A percentile compares a stretch with the other conserved stretches of the same genome.
These are phyloP conservation scores for Leccinum discolor DNA, from an alignment of 1,284 basidiomycete species.

Conservation along the genomic window DNA sequence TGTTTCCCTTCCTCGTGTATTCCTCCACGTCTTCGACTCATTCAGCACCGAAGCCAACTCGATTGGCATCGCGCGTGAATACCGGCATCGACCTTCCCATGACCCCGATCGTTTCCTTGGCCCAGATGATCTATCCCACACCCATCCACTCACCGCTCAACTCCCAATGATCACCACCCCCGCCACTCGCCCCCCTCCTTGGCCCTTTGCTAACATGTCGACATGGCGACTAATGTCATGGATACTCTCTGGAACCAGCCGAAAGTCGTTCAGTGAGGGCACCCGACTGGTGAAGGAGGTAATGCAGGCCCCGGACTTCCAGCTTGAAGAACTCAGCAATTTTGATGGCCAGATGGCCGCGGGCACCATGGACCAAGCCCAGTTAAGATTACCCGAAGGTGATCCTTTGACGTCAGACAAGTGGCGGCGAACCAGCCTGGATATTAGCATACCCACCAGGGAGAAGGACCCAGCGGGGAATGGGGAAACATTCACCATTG, in stretches of 20 bases:
- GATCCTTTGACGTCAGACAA: too few relatives aligned
- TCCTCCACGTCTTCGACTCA: too few relatives aligned
- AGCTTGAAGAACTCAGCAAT: too few relatives aligned
- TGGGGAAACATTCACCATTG: neutral
- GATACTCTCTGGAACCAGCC: neutral
- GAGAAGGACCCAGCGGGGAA: neutral
- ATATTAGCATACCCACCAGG: neutral
- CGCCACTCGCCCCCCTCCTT: neutral
- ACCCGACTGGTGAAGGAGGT: too few relatives aligned
- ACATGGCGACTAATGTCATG: conserved; percentile 4
- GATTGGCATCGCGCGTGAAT: too few relatives aligned
- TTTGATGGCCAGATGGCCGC: too few relatives aligned
- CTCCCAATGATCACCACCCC: neutral
- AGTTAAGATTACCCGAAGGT: too few relatives aligned
- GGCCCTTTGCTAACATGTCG: conserved; percentile 4
- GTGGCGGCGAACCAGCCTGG: too few relatives aligned
- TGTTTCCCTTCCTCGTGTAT: too few relatives aligned
- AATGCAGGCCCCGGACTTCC: too few relatives aligned
- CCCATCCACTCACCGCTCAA: neutral
- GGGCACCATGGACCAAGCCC: too few relatives aligned
- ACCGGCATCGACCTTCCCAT: conserved; percentile 19
- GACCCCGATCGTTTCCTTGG: neutral
- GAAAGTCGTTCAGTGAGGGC: neutral
- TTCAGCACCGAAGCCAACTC: too few relatives aligned
- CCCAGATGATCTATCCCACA: neutral